phyloP scores from a whole-genome alignment of 352 stramenopile genomes.

The Blastocystis sp. region DNA sequence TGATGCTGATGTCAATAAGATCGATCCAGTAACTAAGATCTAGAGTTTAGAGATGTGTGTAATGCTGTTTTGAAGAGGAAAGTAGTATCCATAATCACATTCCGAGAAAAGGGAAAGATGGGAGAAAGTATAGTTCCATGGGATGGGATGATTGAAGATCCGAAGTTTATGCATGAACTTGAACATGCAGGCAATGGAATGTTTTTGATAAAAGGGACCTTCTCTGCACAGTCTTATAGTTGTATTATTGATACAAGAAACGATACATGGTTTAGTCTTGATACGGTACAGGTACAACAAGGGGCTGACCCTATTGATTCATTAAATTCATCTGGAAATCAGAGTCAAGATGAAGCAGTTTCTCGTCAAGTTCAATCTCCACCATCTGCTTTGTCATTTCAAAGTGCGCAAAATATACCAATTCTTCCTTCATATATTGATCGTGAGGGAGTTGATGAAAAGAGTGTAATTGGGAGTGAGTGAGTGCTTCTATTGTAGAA shows the following conservation, averaged over 20 bases:
- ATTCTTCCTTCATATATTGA: not conserved
- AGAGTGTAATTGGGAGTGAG: not conserved
- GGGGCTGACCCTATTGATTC: not conserved
- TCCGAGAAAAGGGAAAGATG: not conserved
- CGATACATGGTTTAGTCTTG: conserved; percentile 38
- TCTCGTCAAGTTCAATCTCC: too few species aligned
- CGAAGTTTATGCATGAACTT: not conserved
- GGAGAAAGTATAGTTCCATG: conserved; percentile 37
- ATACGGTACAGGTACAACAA: not conserved
- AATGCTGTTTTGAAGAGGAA: too few species aligned
- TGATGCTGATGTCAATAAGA: too few species aligned
- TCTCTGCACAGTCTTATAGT: not conserved
- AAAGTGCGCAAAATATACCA: too few species aligned
- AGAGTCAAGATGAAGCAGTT: too few species aligned
- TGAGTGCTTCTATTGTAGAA: not conserved
- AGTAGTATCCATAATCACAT: too few species aligned
- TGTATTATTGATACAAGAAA: not conserved
- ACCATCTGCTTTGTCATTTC: too few species aligned
- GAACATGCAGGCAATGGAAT: not conserved
- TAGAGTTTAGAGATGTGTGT: too few species aligned
- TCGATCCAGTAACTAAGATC: too few species aligned
- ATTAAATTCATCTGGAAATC: not conserved
- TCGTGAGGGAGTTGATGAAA: not conserved
- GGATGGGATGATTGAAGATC: not conserved
- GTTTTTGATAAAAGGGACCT: not conserved